These are phyloP conservation scores for Stemphylium vesicarium DNA, from an alignment of 2,329 filamentous ascomycete genomes.

Conservation along the genomic window DNA sequence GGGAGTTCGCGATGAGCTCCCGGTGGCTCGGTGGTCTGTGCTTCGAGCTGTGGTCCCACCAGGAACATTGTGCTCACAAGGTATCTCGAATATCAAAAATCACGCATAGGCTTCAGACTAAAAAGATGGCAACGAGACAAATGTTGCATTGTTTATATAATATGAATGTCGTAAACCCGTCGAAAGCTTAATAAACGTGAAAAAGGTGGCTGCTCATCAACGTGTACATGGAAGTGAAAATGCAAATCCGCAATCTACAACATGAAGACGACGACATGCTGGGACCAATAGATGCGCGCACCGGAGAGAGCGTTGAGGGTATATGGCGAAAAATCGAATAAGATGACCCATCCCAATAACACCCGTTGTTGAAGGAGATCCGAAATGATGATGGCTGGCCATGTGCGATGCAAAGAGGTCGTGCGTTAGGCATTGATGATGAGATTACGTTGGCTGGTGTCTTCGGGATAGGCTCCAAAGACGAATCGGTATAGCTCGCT, in stretches of 20 bases:
- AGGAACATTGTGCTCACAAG: too few relatives aligned
- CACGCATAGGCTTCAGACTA: not conserved
- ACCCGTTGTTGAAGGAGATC: constrained; percentile 1
- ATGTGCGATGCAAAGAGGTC: not conserved
- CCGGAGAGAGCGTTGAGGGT: constrained; percentile 38
- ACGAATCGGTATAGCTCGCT: constrained; percentile 82
- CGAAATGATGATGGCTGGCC: constrained; percentile 1
- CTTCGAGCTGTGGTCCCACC: not conserved
- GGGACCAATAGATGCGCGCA: constrained; percentile 11
- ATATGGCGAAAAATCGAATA: constrained; percentile 33
- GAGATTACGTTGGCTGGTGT: constrained; percentile 71
- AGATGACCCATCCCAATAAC: constrained; percentile 14
- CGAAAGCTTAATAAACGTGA: not conserved
- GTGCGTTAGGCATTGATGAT: constrained; percentile 57
- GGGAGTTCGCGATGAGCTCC: constrained; percentile 7
- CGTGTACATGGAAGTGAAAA: constrained; percentile 22
- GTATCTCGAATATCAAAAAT: too few relatives aligned
- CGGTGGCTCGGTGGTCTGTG: constrained; percentile 13
- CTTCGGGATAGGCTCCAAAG: constrained; percentile 83
- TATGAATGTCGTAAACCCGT: not conserved
- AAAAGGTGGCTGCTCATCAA: constrained; percentile 11
- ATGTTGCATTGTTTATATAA: constrained; percentile 8
- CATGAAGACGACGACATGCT: constrained; percentile 15
- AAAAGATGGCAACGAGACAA: not conserved
- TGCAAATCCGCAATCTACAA: constrained; percentile 6